Evolutionary conservation across 2,329 filamentous ascomycete species (phyloP).

Genomic region (Pseudocercospora eumusae): DNA sequence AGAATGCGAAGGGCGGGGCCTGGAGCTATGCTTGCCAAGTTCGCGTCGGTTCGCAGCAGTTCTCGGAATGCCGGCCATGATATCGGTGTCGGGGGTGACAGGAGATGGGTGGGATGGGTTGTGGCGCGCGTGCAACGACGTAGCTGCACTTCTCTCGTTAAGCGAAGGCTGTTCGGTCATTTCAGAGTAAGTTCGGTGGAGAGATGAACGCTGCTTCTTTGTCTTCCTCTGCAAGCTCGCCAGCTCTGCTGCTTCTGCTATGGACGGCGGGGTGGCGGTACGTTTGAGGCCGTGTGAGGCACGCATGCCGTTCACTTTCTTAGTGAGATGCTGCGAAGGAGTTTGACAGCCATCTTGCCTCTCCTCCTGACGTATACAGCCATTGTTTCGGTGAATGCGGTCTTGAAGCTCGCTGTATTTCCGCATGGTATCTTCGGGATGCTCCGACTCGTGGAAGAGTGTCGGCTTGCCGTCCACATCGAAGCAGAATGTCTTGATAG

Average conservation of each 20-base stretch:
- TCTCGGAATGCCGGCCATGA: conserved; percentile 27
- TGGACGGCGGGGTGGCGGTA: conserved; percentile 55
- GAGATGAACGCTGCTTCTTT: conserved; percentile 50
- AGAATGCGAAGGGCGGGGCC: conserved; percentile 28
- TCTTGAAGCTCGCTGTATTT: conserved; percentile 42
- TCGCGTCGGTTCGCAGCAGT: conserved; percentile 24
- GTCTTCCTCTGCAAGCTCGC: conserved; percentile 53
- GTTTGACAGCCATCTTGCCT: conserved; percentile 31
- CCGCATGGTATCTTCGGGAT: conserved; percentile 55
- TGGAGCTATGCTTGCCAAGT: conserved; percentile 25
- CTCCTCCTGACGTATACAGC: conserved; percentile 34
- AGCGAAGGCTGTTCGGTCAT: conserved; percentile 32
- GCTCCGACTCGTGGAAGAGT: conserved; percentile 64
- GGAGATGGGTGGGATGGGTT: conserved; percentile 35
- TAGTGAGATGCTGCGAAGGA: conserved; percentile 28
- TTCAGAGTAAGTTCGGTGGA: conserved; percentile 37
- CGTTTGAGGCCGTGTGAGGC: conserved; percentile 46
- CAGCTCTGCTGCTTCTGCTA: conserved; percentile 56
- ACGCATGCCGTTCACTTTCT: conserved; percentile 32
- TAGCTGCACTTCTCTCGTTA: conserved; percentile 32
- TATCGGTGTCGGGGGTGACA: conserved; percentile 40
- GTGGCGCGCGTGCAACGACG: conserved; percentile 22
- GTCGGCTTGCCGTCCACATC: conserved; percentile 63
- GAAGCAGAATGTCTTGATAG: conserved; percentile 75
- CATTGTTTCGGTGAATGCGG: conserved; percentile 34